These are phyloP conservation scores for Pleoardoris graminearum DNA, from an alignment of 2,329 filamentous ascomycete genomes.

Conservation along the genomic window DNA sequence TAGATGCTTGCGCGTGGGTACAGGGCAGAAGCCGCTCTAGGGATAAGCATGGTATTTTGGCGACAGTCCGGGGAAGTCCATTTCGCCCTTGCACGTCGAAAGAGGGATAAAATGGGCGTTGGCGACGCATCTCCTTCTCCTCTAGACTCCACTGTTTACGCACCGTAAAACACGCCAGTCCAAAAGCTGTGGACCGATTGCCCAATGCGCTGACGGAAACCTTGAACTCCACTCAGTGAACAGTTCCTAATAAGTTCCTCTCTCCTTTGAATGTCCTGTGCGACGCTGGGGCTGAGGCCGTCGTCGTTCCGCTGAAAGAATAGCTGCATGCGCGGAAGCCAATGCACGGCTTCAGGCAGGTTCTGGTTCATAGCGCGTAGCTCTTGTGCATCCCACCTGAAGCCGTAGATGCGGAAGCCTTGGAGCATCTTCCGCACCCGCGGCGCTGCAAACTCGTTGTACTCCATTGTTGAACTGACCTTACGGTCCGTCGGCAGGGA, in stretches of 20 bases:
- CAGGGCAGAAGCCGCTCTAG: no score
- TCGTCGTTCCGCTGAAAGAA: background rate
- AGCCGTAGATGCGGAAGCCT: background rate
- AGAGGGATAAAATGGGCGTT: no score
- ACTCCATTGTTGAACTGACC: background rate
- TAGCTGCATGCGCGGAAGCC: background rate
- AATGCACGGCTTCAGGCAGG: background rate
- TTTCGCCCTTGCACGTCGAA: no score
- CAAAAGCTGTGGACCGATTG: background rate
- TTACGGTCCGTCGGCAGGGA: background rate
- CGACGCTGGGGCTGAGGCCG: background rate
- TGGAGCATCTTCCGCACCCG: background rate
- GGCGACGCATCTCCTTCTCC: no score
- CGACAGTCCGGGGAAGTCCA: no score
- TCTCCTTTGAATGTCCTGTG: background rate
- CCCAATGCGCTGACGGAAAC: background rate
- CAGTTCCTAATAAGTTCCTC: background rate
- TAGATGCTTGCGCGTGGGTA: no score
- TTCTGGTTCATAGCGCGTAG: background rate
- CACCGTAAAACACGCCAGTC: no score
- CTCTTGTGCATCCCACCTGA: slow-evolving; percentile 2
- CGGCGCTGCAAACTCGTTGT: slow-evolving; percentile 4
- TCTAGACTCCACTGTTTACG: no score
- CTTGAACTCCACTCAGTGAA: background rate
- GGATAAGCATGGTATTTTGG: no score